phyloP scores from a whole-genome alignment of 495 filamentous ascomycete species.

The Letharia columbiana region DNA sequence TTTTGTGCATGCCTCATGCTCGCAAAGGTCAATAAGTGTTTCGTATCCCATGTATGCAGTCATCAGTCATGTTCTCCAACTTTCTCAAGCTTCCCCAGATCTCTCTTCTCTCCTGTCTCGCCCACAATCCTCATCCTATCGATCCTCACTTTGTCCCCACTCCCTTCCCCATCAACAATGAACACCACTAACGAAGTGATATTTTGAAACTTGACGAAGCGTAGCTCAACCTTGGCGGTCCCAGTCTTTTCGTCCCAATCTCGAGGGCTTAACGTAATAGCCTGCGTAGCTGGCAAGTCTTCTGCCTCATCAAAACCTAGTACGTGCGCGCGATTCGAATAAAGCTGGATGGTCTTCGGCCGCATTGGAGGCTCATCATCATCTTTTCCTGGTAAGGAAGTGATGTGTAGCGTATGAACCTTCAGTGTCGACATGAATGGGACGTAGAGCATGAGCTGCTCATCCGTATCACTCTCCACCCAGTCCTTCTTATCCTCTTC shows the following conservation, averaged over 20 bases:
- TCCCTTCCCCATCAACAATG: conserved; percentile 79
- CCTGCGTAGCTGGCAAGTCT: conserved; percentile 69
- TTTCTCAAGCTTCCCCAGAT: conserved; percentile 93
- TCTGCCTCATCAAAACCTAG: conserved; percentile 95
- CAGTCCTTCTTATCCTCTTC: conserved; percentile 56
- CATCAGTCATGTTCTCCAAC: conserved; percentile 69
- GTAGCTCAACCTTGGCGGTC: conserved; percentile 72
- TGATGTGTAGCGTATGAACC: conserved; percentile 83
- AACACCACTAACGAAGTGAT: conserved; percentile 79
- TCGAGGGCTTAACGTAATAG: conserved; percentile 55
- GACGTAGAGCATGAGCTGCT: conserved; percentile 90
- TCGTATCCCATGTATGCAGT: conserved; percentile 29
- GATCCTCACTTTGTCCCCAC: conserved; percentile 75
- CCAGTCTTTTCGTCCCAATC: conserved; percentile 84
- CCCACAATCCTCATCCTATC: conserved; percentile 82
- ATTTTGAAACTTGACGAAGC: conserved; percentile 97
- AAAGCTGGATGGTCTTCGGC: conserved; percentile 76
- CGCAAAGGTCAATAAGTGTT: conserved; percentile 3
- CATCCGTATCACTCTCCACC: conserved; percentile 98
- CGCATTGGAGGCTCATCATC: conserved; percentile 73
- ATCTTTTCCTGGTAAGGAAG: conserved; percentile 61
- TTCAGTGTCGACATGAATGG: conserved; percentile 87
- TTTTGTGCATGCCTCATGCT: not conserved
- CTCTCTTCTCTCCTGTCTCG: conserved; percentile 85
- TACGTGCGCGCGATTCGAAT: conserved; percentile 76